Evolutionary conservation across 306 rosid genomes (phyloP), one percentile per base, ranked within the genome.

Genomic region (Rosa persica): DNA sequence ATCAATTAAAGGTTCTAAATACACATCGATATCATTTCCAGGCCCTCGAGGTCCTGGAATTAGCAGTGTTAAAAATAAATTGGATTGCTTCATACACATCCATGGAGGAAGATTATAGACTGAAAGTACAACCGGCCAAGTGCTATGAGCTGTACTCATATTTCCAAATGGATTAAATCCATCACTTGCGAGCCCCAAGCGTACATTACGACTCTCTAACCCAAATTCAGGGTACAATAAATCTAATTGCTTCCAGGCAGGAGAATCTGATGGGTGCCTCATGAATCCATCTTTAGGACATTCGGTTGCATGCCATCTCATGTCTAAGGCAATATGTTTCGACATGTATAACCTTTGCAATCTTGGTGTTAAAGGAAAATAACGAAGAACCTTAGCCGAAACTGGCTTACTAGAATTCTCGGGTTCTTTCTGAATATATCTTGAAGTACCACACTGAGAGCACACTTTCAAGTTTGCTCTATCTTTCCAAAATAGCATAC

Each of bases 41-140:
- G 76, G 55, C 0, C 22, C 15, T n/a, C 2, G 57, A 27, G 76
- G 84, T 0, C 72, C 66, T 0, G 67, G 72, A 47, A 75, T 81
- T 7, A 81, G 43, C 12, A 70, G 8, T 1, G 72, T 20, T 60
- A 75, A 23, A 39, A 75, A 64, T 0, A 81, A 47, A 51, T 68
- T 27, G 15, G 65, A 13, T 39, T 75, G 66, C 51, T 81, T 81
- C 80, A 68, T 81, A 15, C 52, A 80, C 34, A 54, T 57, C 73
- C 80, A 75, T 11, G 73, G 73, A 1, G 72, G 57, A 1, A 43
- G 36, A n/a, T 72, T 61, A 38, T 47, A 71, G 0, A 25, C 4
- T 12, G 20, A 44, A 13, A 44, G 9, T 0, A 79, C 4, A 0
- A 47, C 72, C 0, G 4, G 78, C 78, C 82, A 79, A 8, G 73